Conservation (phyloP, 176 grass and related monocot species). For the Juncus inflexus region DNA sequence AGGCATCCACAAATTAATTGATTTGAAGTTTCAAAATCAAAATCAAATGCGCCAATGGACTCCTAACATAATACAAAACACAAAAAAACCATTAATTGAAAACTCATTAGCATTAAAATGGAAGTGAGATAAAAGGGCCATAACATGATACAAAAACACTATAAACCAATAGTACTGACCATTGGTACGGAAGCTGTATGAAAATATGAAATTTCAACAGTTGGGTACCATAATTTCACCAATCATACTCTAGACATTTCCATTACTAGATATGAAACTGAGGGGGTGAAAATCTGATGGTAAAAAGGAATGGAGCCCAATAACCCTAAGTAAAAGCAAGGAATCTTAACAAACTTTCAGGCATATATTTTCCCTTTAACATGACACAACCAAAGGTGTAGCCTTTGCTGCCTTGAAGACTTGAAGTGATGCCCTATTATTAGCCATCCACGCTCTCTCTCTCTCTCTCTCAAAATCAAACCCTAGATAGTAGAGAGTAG, state of each 20-base stretch:
- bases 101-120: not conserved
- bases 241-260: too few species aligned
- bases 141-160: too few species aligned
- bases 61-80: too few species aligned
- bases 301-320: constrained; percentile 3
- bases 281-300: not conserved
- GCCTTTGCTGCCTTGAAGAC: constrained; percentile 22
- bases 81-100: too few species aligned
- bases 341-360: constrained; percentile 5
- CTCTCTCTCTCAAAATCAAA: not conserved
- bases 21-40: too few species aligned
- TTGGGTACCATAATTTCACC: too few species aligned
- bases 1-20: too few species aligned
- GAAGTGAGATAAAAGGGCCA: too few species aligned
- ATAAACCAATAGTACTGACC: too few species aligned
- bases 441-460: not conserved
- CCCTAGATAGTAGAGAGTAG: not conserved
- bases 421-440: constrained; percentile 22
- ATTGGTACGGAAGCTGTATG: not conserved
- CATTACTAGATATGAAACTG: not conserved
- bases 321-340: constrained; percentile 23
- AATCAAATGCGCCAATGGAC: too few species aligned
- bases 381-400: constrained; percentile 23
- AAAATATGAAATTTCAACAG: not conserved
- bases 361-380: constrained; percentile 23